Conservation (phyloP, 139 green algal genomes). For the Chlorella sorokiniana region DNA sequence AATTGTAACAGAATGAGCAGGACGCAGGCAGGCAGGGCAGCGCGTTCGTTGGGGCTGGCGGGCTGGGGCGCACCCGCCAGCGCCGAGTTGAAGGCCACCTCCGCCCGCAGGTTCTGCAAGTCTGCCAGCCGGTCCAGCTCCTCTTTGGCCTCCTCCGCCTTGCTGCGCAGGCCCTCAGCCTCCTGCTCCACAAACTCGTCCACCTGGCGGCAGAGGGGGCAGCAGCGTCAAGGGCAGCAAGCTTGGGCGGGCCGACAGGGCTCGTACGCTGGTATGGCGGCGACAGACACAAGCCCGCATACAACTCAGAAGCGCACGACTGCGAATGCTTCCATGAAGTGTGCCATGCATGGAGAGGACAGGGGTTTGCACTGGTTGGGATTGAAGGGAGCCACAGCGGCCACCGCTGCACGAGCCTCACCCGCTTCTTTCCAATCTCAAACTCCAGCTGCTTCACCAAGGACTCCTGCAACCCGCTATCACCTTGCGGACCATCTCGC, state of each 20-base stretch:
- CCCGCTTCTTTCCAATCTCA: slow-evolving; percentile 60
- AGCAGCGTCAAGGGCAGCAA: not conserved
- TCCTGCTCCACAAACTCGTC: slow-evolving; percentile 49
- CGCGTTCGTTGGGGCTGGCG: not conserved
- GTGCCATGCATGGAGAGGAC: too few relatives aligned
- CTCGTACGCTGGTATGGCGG: too few relatives aligned
- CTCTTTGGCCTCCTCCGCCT: slow-evolving; percentile 56
- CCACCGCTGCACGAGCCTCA: not conserved
- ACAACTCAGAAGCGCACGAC: too few relatives aligned
- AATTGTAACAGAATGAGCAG: too few relatives aligned
- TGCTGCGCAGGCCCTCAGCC: slow-evolving; percentile 35
- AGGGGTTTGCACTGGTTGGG: too few relatives aligned
- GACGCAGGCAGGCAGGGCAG: not conserved
- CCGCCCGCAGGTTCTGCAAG: slow-evolving; percentile 37
- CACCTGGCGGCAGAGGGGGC: slow-evolving; percentile 30
- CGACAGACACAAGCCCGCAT: not conserved
- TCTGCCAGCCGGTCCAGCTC: slow-evolving; percentile 52
- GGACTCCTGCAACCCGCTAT: slow-evolving; percentile 44
- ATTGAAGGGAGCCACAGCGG: too few relatives aligned
- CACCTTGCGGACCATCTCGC: not conserved
- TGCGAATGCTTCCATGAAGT: too few relatives aligned
- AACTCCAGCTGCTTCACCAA: slow-evolving; percentile 52
- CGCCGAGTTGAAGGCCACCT: slow-evolving; percentile 54
- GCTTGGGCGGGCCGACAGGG: too few relatives aligned
- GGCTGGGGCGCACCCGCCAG: slow-evolving; percentile 20